Evolutionary conservation across 2,329 filamentous ascomycete genomes (phyloP).

Genomic region (Colletotrichum filicis): DNA sequence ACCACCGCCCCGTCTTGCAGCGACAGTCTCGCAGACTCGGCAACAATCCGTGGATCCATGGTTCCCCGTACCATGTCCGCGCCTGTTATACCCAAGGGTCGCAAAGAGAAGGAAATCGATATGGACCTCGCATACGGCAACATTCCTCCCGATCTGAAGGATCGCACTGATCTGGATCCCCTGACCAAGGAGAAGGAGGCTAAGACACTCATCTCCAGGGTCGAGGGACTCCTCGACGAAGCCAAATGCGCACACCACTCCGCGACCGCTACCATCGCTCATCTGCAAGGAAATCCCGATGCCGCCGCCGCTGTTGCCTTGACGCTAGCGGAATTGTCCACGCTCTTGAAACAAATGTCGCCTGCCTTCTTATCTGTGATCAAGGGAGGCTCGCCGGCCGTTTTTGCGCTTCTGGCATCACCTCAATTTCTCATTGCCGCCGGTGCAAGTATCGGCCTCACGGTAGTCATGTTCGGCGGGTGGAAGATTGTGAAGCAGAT

Average conservation of each 20-base stretch:
- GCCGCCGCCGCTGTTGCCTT: constrained; percentile 94
- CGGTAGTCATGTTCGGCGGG: constrained; percentile 93
- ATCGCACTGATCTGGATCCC: constrained; percentile 59
- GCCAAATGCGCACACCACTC: constrained; percentile 90
- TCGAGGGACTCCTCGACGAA: constrained; percentile 84
- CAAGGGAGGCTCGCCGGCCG: constrained; percentile 84
- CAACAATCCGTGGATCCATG: constrained; percentile 37
- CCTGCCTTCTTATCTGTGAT: constrained; percentile 80
- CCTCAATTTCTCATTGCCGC: constrained; percentile 96
- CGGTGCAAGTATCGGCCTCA: constrained; percentile 90
- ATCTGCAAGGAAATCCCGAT: constrained; percentile 73
- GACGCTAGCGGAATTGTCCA: constrained; percentile 90
- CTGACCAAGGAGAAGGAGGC: constrained; percentile 62
- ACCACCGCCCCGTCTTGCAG: constrained; percentile 41
- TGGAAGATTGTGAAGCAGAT: constrained; percentile 98
- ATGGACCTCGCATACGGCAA: constrained; percentile 94
- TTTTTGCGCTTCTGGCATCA: constrained; percentile 86
- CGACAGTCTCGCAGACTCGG: constrained; percentile 32
- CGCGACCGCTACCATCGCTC: constrained; percentile 86
- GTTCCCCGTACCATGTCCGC: constrained; percentile 54
- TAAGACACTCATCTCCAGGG: constrained; percentile 73
- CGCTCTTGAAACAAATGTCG: constrained; percentile 83
- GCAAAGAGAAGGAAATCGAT: constrained; percentile 71
- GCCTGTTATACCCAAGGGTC: constrained; percentile 45
- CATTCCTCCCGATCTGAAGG: constrained; percentile 74